These are phyloP conservation scores for Colletotrichum phormii DNA, from an alignment of 2,329 filamentous ascomycete species.

Conservation along the genomic window DNA sequence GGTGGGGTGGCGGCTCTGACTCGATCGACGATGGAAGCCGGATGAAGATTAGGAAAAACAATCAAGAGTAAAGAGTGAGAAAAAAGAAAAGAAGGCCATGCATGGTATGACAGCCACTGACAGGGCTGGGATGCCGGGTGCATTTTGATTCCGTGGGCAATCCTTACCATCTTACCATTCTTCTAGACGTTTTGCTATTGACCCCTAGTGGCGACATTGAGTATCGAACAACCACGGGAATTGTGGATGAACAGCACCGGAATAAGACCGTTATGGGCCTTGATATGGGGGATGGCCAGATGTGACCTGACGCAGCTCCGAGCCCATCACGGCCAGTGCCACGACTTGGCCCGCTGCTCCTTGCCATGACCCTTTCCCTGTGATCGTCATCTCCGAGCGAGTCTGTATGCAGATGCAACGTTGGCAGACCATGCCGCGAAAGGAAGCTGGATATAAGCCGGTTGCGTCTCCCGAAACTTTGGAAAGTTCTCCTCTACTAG, in stretches of 20 bases:
- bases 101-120: not conserved
- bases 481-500: not conserved
- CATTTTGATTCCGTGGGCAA: constrained; percentile 8
- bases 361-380: constrained; percentile 8
- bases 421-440: not conserved
- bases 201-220: not conserved
- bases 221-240: constrained; percentile 9
- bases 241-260: constrained; percentile 13
- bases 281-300: constrained; percentile 13
- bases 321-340: constrained; percentile 13
- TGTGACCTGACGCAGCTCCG: constrained; percentile 27
- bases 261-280: constrained; percentile 14
- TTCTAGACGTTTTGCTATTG: not conserved
- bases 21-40: constrained; percentile 23
- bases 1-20: constrained; percentile 19
- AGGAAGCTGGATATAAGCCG: constrained; percentile 26
- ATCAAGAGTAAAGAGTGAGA: not conserved
- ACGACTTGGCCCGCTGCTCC: not conserved
- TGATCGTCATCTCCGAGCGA: constrained; percentile 27
- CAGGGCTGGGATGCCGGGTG: constrained; percentile 1
- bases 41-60: not conserved
- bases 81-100: not conserved
- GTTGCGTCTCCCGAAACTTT: constrained; percentile 17
- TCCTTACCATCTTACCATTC: not conserved
- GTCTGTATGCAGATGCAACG: constrained; percentile 20